Evolutionary conservation across 768 basidiomycete genomes (phyloP).

Genomic region (Lepiota venenata): DNA sequence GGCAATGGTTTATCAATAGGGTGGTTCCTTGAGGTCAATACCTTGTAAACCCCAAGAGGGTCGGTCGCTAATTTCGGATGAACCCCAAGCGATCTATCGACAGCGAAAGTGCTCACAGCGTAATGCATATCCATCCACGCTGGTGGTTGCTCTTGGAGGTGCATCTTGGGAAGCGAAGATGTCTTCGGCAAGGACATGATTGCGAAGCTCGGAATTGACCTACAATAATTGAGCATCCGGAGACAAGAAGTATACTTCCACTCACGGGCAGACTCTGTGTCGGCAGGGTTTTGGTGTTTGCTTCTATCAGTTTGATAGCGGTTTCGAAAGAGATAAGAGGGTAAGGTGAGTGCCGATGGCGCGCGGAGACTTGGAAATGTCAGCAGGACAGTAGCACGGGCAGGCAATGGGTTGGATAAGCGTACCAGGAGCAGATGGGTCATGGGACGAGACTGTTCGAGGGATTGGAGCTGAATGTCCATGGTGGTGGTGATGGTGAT

Average conservation of each 20-base stretch:
- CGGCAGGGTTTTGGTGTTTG: slow-evolving; percentile 41
- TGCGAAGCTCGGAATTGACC: slow-evolving; percentile 60
- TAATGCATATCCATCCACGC: slow-evolving; percentile 87
- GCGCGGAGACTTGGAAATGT: slow-evolving; percentile 51
- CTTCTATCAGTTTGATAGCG: slow-evolving; percentile 56
- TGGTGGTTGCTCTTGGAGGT: slow-evolving; percentile 67
- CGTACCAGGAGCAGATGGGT: slow-evolving; percentile 50
- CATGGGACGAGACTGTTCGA: slow-evolving; percentile 57
- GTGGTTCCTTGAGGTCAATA: slow-evolving; percentile 58
- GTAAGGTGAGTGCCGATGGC: slow-evolving; percentile 78
- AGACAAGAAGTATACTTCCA: not conserved
- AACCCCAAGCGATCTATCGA: not conserved
- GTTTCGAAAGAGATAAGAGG: slow-evolving; percentile 63
- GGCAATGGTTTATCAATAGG: slow-evolving; percentile 44
- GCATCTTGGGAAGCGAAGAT: slow-evolving; percentile 63
- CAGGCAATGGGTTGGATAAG: not conserved
- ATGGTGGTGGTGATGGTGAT: slow-evolving; percentile 29
- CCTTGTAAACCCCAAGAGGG: slow-evolving; percentile 61
- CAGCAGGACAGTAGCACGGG: not conserved
- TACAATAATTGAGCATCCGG: slow-evolving; percentile 21
- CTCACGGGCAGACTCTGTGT: slow-evolving; percentile 40
- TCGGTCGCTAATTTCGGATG: slow-evolving; percentile 50
- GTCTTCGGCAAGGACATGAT: slow-evolving; percentile 73
- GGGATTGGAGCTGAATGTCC: slow-evolving; percentile 44
- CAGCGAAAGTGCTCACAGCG: slow-evolving; percentile 43